These are phyloP conservation scores for Ustilago bromivora DNA, from an alignment of 1,284 basidiomycete species.

Conservation along the genomic window DNA sequence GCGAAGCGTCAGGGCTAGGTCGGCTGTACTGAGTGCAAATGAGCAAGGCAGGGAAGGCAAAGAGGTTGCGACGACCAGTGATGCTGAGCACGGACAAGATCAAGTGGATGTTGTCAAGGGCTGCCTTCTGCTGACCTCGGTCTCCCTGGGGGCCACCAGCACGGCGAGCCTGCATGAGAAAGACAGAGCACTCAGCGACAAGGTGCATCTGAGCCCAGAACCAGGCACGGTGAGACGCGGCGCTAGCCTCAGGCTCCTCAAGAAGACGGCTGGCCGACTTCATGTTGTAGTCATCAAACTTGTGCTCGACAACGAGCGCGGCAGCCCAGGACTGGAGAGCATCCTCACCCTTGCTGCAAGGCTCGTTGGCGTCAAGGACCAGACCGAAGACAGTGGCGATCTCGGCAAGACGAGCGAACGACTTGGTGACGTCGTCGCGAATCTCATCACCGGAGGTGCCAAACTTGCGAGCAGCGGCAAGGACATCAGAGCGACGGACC, in stretches of 20 bases:
- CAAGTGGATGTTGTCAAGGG: conserved; percentile 50
- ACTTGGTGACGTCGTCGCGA: conserved; percentile 65
- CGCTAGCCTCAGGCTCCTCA: conserved; percentile 51
- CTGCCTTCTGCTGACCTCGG: conserved; percentile 44
- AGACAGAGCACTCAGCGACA: conserved; percentile 72
- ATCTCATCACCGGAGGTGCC: conserved; percentile 43
- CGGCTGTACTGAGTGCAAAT: conserved; percentile 51
- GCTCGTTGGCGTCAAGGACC: conserved; percentile 62
- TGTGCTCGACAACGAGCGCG: conserved; percentile 69
- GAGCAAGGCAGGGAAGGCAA: conserved; percentile 50
- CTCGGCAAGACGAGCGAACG: conserved; percentile 70
- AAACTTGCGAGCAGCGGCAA: conserved; percentile 61
- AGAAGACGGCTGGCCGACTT: conserved; percentile 66
- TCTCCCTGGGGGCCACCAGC: conserved; percentile 29
- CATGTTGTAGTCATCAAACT: conserved; percentile 71
- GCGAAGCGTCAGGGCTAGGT: conserved; percentile 36
- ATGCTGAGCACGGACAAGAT: conserved; percentile 49
- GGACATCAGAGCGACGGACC: conserved; percentile 37
- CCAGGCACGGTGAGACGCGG: conserved; percentile 69
- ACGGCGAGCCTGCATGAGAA: conserved; percentile 70
- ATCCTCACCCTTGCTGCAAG: conserved; percentile 30
- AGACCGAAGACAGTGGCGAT: conserved; percentile 70
- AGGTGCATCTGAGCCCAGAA: conserved; percentile 72
- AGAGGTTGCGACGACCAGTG: conserved; percentile 48
- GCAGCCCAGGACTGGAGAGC: conserved; percentile 70